A percentile compares a stretch with the other conserved stretches of the same genome.
Evolutionary conservation across 1,284 basidiomycete genomes (phyloP).

Genomic region (Singerocomus rubriflavus): DNA sequence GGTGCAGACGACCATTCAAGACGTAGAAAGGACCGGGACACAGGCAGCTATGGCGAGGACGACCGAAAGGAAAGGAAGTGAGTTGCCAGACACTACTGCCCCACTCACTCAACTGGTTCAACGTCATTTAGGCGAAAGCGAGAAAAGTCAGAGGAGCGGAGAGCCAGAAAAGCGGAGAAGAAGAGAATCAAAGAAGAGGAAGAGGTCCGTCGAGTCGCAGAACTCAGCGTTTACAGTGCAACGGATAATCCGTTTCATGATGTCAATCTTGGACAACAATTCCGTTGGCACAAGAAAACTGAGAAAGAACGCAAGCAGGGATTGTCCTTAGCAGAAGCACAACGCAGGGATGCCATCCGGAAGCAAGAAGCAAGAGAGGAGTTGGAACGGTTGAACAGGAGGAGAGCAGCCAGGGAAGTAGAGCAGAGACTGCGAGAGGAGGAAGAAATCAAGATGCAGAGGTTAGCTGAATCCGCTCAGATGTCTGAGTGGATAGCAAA

Average conservation of each 20-base stretch:
- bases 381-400: slow-evolving; percentile 85
- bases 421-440: slow-evolving; percentile 88
- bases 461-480: slow-evolving; percentile 89
- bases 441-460: slow-evolving; percentile 85
- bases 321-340: slow-evolving; percentile 76
- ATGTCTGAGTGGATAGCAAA: slow-evolving; percentile 98
- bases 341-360: slow-evolving; percentile 76
- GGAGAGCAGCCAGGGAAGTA: slow-evolving; percentile 88
- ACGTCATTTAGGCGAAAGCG: slow-evolving; percentile 60
- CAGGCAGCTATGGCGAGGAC: slow-evolving; percentile 39
- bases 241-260: slow-evolving; percentile 98
- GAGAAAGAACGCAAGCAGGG: slow-evolving; percentile 94
- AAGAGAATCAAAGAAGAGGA: slow-evolving; percentile 81
- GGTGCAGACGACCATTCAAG: slow-evolving; percentile 37
- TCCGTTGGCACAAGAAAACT: slow-evolving; percentile 98
- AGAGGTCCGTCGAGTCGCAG: slow-evolving; percentile 82
- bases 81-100: slow-evolving; percentile 22
- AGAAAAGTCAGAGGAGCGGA: slow-evolving; percentile 75
- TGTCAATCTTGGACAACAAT: slow-evolving; percentile 91
- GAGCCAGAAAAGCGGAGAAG: slow-evolving; percentile 78
- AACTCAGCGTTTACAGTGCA: slow-evolving; percentile 90
- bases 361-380: slow-evolving; percentile 94
- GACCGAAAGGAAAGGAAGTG: slow-evolving; percentile 63
- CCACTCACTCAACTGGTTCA: slow-evolving; percentile 8
- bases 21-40: slow-evolving; percentile 45